A percentile compares a stretch with the other conserved stretches of the same genome.
Conservation (phyloP, 164 flowering plant genomes). For the Vitis labrusca region DNA sequence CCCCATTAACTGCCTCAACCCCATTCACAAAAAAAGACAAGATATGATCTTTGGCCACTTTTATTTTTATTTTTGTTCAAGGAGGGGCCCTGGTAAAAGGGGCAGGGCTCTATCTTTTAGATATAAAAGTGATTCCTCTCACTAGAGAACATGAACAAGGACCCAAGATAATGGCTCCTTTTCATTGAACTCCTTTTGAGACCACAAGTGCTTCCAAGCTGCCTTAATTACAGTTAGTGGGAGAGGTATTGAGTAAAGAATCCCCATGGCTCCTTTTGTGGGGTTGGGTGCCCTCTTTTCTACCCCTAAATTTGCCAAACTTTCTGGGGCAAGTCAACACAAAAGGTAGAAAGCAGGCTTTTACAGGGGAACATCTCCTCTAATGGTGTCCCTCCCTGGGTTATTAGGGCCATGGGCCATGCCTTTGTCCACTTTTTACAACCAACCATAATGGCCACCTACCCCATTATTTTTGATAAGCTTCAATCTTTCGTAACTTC, state of each 20-base stretch:
- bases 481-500: background rate
- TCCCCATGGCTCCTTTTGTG: slow-evolving; percentile 21
- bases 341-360: slow-evolving; percentile 26
- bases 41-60: background rate
- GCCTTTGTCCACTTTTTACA: background rate
- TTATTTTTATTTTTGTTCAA: background rate
- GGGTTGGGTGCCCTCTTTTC: slow-evolving; percentile 16
- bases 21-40: background rate
- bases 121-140: slow-evolving; percentile 36
- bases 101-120: slow-evolving; percentile 25
- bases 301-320: slow-evolving; percentile 28
- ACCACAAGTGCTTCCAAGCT: slow-evolving; percentile 31
- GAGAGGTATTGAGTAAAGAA: slow-evolving; percentile 3
- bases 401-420: background rate
- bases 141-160: slow-evolving; percentile 36
- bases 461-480: background rate
- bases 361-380: slow-evolving; percentile 27
- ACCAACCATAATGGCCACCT: background rate
- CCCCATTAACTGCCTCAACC: no score
- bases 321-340: slow-evolving; percentile 50
- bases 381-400: slow-evolving; percentile 11
- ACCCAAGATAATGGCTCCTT: slow-evolving; percentile 40
- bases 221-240: slow-evolving; percentile 11
- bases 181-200: slow-evolving; percentile 34
- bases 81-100: background rate